These are phyloP conservation scores for Neobulgaria alba DNA, from an alignment of 2,329 filamentous ascomycete species.

Conservation along the genomic window DNA sequence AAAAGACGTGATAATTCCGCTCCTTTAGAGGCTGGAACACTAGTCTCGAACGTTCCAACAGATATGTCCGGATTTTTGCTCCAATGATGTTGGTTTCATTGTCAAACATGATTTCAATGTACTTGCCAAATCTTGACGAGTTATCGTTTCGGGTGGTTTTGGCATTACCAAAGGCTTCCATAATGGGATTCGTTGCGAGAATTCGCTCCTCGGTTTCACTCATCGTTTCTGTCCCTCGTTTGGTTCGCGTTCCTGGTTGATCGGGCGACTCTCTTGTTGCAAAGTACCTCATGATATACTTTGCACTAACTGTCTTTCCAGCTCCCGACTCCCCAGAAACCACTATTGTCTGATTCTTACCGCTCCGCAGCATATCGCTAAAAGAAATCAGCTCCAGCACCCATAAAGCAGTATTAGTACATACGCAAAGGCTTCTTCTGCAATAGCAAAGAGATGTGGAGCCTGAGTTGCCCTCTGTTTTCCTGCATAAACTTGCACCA, in stretches of 20 bases:
- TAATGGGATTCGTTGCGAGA: conserved; percentile 94
- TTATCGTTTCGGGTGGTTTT: conserved; percentile 99
- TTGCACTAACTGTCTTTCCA: conserved; percentile 97
- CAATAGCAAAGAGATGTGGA: conserved; percentile 96
- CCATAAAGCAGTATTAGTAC: conserved; percentile 24
- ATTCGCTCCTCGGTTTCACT: conserved; percentile 99
- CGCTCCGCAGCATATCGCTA: conserved; percentile 93
- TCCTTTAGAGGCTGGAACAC: conserved; percentile 98
- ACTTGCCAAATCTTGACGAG: conserved; percentile 97
- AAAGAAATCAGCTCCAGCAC: conserved; percentile 30
- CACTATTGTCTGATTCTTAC: conserved; percentile 94
- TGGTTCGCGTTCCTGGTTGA: conserved; percentile 65
- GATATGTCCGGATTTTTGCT: conserved; percentile 91
- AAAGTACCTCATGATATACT: conserved; percentile 99
- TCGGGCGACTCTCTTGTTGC: conserved; percentile 92
- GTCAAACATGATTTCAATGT: conserved; percentile 99
- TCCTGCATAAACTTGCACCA: conserved; percentile 99
- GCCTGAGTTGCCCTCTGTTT: conserved; percentile 95
- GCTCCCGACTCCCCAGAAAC: conserved; percentile 99
- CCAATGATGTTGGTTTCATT: conserved; percentile 92
- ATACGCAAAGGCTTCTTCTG: conserved; percentile 96
- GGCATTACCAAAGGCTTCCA: conserved; percentile 99
- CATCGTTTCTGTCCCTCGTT: conserved; percentile 71
- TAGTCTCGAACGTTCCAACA: conserved; percentile 88
- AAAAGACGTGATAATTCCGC: conserved; percentile 98